A percentile compares a stretch with the other conserved stretches of the same genome.
Conservation (phyloP, 163 green algal species). For the Chloroidium sp. region DNA sequence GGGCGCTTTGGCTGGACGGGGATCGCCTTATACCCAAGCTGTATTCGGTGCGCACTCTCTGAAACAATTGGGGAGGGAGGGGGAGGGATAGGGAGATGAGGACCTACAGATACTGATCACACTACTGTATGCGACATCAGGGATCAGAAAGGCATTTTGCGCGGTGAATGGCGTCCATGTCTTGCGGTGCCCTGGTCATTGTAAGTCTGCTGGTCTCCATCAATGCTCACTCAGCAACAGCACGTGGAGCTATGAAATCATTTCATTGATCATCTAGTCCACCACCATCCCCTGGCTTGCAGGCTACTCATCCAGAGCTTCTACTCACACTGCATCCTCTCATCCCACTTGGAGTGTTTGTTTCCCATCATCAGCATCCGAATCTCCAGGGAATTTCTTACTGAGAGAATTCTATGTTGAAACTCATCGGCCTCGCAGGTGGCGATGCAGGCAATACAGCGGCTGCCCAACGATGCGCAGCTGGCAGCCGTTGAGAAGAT, state of each 20-base stretch:
- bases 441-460: conserved; percentile 37
- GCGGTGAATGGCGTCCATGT: too few relatives aligned
- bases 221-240: too few relatives aligned
- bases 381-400: not conserved
- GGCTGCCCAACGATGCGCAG: conserved; percentile 40
- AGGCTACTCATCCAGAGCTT: not conserved
- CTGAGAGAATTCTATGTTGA: not conserved
- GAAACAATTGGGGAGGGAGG: too few relatives aligned
- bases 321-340: not conserved
- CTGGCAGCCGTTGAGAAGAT: conserved; percentile 60
- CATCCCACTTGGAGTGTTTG: not conserved
- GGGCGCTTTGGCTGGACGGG: conserved; percentile 79
- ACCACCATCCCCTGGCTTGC: not conserved
- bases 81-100: too few relatives aligned
- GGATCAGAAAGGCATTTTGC: too few relatives aligned
- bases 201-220: too few relatives aligned
- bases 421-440: conserved; percentile 16
- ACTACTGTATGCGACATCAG: too few relatives aligned
- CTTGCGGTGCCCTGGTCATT: too few relatives aligned
- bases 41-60: conserved; percentile 28
- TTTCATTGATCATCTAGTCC: too few relatives aligned
- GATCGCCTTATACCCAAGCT: conserved; percentile 61
- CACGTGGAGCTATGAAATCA: too few relatives aligned
- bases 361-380: not conserved
- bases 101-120: too few relatives aligned